These are phyloP conservation scores for Prunus davidiana DNA, from an alignment of 306 rosid genomes.

Conservation along the genomic window DNA sequence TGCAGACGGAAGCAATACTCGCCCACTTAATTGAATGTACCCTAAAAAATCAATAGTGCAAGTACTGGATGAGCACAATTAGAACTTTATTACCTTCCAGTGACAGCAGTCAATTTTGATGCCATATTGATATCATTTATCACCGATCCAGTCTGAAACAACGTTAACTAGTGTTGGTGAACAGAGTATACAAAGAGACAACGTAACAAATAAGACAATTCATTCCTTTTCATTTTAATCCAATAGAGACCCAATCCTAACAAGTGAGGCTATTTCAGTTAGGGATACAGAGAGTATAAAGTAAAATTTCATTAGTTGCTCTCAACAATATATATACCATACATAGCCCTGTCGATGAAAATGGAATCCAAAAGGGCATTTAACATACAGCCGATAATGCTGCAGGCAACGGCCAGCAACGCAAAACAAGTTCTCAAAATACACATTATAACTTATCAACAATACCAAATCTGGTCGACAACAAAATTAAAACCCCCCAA, in stretches of 20 bases:
- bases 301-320: not conserved
- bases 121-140: constrained; percentile 27
- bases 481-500: not conserved
- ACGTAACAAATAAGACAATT: not conserved
- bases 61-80: not conserved
- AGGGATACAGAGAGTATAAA: not conserved
- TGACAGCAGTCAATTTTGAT: constrained; percentile 35
- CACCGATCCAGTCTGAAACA: constrained; percentile 51
- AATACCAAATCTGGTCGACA: not conserved
- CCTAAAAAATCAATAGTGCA: not conserved
- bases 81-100: constrained; percentile 44
- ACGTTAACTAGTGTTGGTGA: constrained; percentile 12
- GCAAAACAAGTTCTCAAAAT: not conserved
- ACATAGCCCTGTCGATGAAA: not conserved
- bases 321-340: not conserved
- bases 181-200: not conserved
- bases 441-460: not conserved
- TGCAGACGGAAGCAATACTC: constrained; percentile 26
- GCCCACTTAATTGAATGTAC: constrained; percentile 3
- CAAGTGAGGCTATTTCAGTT: not conserved
- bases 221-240: not conserved
- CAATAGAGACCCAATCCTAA: not conserved
- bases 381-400: not conserved
- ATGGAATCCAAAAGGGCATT: not conserved
- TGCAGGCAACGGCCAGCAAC: not conserved